phyloP scores from a whole-genome alignment of 106 monocot species.

The Cymbidium sinense region DNA sequence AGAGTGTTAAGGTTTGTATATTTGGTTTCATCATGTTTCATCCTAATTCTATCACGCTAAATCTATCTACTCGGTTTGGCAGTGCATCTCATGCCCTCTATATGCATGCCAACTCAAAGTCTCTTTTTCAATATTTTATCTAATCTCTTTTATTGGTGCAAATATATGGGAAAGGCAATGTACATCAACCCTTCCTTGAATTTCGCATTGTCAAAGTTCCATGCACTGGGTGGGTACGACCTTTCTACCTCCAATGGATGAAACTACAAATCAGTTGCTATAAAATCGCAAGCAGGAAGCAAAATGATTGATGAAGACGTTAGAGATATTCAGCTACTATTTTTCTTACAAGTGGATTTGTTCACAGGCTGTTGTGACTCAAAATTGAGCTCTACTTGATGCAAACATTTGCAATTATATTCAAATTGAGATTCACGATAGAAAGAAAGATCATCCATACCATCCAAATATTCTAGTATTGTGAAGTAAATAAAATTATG shows the following conservation, averaged over 20 bases:
- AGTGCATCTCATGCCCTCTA: no score
- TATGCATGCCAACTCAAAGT: no score
- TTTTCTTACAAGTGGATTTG: background rate
- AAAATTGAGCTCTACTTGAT: slow-evolving; percentile 2
- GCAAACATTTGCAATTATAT: background rate
- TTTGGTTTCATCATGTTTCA: no score
- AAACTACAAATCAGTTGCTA: background rate
- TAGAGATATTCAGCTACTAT: background rate
- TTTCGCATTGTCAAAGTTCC: no score
- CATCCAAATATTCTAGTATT: background rate
- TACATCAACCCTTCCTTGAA: no score
- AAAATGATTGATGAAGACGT: background rate
- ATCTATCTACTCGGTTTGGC: no score
- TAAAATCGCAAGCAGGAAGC: background rate
- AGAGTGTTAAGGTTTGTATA: background rate
- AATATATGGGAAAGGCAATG: no score
- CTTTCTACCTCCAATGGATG: background rate
- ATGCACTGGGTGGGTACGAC: background rate
- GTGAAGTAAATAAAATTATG: background rate
- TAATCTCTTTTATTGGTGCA: no score
- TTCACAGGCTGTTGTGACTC: background rate
- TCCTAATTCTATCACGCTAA: no score
- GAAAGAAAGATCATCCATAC: background rate
- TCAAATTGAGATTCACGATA: background rate
- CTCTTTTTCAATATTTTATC: no score